Conservation (phyloP, 2,329 filamentous ascomycete genomes). For the Exophiala calicioides region DNA sequence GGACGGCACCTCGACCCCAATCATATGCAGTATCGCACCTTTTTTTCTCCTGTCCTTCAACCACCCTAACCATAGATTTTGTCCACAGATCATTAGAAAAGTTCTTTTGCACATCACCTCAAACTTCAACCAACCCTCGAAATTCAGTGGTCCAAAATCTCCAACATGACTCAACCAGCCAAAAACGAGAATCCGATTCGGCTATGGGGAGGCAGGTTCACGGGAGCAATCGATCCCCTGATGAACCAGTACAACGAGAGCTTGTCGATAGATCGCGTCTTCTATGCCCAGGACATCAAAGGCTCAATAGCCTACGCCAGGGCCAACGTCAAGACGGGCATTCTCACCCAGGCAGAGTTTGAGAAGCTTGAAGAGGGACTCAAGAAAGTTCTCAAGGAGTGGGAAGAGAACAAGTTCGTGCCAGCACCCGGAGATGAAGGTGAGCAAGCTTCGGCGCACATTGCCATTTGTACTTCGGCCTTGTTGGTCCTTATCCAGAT, state of each 20-base stretch:
- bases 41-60: no score
- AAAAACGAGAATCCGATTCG: no score
- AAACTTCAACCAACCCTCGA: no score
- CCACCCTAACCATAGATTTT: no score
- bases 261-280: constrained; percentile 74
- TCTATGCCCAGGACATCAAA: constrained; percentile 78
- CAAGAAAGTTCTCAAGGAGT: constrained; percentile 52
- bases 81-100: no score
- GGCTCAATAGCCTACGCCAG: constrained; percentile 80
- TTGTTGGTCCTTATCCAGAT: constrained; percentile 1
- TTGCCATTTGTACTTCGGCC: constrained; percentile 8
- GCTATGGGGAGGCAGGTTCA: constrained; percentile 32
- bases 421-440: constrained; percentile 34
- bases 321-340: constrained; percentile 73
- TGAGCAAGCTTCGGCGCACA: constrained; percentile 4
- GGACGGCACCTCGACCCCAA: no score
- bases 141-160: no score
- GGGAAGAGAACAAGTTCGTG: constrained; percentile 36
- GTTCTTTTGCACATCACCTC: no score
- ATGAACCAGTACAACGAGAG: constrained; percentile 85
- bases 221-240: constrained; percentile 65
- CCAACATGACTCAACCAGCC: no score
- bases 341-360: constrained; percentile 74
- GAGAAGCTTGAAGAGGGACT: constrained; percentile 72
- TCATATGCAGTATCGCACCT: no score